Base-by-base conservation (phyloP, 208 protist genomes). In the Endotrypanum monterogeii region DNA sequence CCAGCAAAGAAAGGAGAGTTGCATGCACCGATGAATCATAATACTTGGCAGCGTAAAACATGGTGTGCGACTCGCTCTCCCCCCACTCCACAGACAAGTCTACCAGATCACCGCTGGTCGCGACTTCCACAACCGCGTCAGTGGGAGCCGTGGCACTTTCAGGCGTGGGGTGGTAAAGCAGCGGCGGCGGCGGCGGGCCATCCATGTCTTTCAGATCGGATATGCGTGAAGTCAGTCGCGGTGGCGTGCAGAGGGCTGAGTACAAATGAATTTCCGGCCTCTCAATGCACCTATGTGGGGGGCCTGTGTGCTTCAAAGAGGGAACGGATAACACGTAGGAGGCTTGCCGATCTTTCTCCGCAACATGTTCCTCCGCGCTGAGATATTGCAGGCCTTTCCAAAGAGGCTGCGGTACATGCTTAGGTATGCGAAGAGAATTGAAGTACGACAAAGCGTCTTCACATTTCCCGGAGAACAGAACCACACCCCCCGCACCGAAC, bases 1-100 rank as follows among this genome's bases (percentile, higher is more conserved):
- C 55, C 20, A 79, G 70, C n/a, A 66, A 14, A 30, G 72, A 74
- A n/a, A 83, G 14, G 23, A 92, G 55, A 28, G 58, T 41, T 25
- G 55, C 48, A 63, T 83, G 79, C 46, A 79, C 32, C 28, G 55
- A 12, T 14, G 85, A 90, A 56, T 90, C 83, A 71, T 83, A 89
- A 60, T 82, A 93, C 67, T 89, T 89, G 52, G 83, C 79, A 48
- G 85, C 78, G 70, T 90, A 93, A 67, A 83, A 88, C 66, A 84
- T 67, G 37, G 84, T 93, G 44, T 82, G 72, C 20, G 73, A 66
- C 57, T 83, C 74, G 67, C 73, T 85, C 50, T 89, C 89, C n/a
- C 80, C 76, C 89, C 89, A 93, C 58, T 87, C 73, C 18, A 74
- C 65, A 20, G 84, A 84, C 37, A 93, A 66, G 65, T 89, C 86